phyloP scores from a whole-genome alignment of 768 basidiomycete genomes.

The Russula emetica region DNA sequence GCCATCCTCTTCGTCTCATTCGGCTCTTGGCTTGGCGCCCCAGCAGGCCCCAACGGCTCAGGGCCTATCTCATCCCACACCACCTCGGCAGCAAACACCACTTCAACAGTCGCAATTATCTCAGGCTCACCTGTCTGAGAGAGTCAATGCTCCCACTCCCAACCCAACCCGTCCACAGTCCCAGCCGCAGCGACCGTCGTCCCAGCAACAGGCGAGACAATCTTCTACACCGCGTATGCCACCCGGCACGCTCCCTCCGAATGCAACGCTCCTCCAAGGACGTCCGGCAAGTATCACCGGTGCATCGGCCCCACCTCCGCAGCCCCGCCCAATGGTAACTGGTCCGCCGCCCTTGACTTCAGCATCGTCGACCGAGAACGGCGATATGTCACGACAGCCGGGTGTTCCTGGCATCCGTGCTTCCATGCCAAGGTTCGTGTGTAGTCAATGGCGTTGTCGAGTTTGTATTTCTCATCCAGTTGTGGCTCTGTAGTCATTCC shows the following conservation, averaged over 20 bases:
- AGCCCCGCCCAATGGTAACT: slow-evolving; percentile 10
- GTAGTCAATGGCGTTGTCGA: not conserved
- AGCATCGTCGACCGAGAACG: slow-evolving; percentile 21
- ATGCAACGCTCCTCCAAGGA: slow-evolving; percentile 29
- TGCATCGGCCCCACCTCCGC: slow-evolving; percentile 16
- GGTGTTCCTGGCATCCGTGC: slow-evolving; percentile 14
- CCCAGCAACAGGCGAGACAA: slow-evolving; percentile 45
- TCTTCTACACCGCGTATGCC: slow-evolving; percentile 46
- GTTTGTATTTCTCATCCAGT: not conserved
- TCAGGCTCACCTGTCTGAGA: slow-evolving; percentile 20
- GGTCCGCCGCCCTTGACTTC: slow-evolving; percentile 19
- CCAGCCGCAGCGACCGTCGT: slow-evolving; percentile 30
- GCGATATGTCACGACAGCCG: slow-evolving; percentile 19
- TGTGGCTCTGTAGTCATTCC: slow-evolving; percentile 1
- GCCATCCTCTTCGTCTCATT: slow-evolving; percentile 36
- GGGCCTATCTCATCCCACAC: slow-evolving; percentile 16
- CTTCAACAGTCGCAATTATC: slow-evolving; percentile 26
- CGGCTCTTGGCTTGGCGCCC: slow-evolving; percentile 24
- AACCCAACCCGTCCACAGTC: slow-evolving; percentile 33
- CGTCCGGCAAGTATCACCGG: slow-evolving; percentile 26
- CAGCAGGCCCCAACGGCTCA: slow-evolving; percentile 19
- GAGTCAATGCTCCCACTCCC: slow-evolving; percentile 18
- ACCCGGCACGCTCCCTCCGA: slow-evolving; percentile 37
- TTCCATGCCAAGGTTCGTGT: slow-evolving; percentile 17
- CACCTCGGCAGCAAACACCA: slow-evolving; percentile 24